Percentiles rank a stretch among this genome's conserved stretches.
Evolutionary conservation across 495 filamentous ascomycete genomes (phyloP).

Genomic region (Neurospora hispaniola): DNA sequence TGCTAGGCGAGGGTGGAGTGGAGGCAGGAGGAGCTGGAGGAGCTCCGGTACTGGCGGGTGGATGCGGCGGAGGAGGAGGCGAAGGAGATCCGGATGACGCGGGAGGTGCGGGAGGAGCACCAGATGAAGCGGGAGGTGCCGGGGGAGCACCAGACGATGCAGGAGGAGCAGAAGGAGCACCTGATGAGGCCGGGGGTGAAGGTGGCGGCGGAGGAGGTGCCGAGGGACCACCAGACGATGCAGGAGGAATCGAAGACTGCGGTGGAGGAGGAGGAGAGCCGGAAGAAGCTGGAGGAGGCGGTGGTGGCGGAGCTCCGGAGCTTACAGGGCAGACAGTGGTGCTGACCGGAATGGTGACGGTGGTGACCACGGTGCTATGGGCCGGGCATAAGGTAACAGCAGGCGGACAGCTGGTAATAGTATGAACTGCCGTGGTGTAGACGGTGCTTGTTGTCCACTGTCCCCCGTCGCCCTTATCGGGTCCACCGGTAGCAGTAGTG

Average conservation of each 20-base stretch:
- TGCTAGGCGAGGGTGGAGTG: conserved; percentile 9
- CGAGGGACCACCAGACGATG: conserved; percentile 6
- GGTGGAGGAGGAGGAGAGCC: conserved; percentile 2
- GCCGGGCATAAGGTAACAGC: conserved; percentile 17
- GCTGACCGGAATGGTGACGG: conserved; percentile 22
- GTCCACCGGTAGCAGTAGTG: neutral
- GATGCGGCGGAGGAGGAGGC: neutral
- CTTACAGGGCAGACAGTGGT: conserved; percentile 29
- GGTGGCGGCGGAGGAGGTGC: conserved; percentile 9
- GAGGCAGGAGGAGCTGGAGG: conserved; percentile 4
- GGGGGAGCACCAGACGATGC: neutral
- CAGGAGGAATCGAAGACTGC: conserved; percentile 9
- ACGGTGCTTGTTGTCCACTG: conserved; percentile 26
- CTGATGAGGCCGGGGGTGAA: conserved; percentile 6
- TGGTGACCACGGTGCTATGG: conserved; percentile 25
- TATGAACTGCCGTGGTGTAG: conserved; percentile 17
- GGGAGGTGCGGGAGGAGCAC: neutral
- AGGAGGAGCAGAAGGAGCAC: conserved; percentile 1
- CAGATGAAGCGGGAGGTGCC: neutral
- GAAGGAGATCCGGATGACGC: neutral
- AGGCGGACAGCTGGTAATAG: conserved; percentile 21
- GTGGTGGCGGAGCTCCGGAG: conserved; percentile 3
- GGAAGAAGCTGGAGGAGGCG: conserved; percentile 7
- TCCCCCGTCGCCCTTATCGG: conserved; percentile 2
- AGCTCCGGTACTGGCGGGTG: neutral